Evolutionary conservation across 2,329 filamentous ascomycete species (phyloP), one percentile per base, ranked within the genome.

Genomic region (Xylariaceae sp.): DNA sequence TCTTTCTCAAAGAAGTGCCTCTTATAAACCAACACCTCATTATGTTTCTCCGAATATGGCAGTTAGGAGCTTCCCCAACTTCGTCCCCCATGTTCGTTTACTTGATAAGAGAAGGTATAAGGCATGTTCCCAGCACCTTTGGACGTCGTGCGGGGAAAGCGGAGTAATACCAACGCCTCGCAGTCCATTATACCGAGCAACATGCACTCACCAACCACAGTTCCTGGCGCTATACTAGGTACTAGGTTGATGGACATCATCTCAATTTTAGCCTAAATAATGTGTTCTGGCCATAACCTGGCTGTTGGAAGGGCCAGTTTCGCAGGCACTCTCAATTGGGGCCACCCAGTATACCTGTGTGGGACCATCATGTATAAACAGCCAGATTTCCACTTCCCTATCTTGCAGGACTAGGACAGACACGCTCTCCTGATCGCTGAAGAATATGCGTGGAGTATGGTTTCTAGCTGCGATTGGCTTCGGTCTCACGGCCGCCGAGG

Each of bases 401-500:
- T 8, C 36, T 11, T 18, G 10, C 30, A 11, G 20, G 21, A 11
- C 10, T 29, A 47, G 30, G 39, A 15, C 16, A 27, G 29, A 46
- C 44, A 15, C 32, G 10, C 29, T 30, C 9, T 32, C 27, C 42
- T 9, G 5, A 23, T 32, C 16, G 30, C 27, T 29, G 27, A 43
- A 15, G 26, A 52, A 37, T 10, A 70, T 72, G 69, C 67, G 66
- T 50, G 58, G 59, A 36, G 47, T 64, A 29, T 62, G 65, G 57
- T 50, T 68, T 40, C 41, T 70, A 29, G 59, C 66, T 47, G 55
- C 60, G 16, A 45, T 59, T 11, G 27, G 50, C 32, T 53, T 71
- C 57, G 69, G 71, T 64, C 62, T 77, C 30, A 77, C 65, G 33
- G 68, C 70, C 37, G 84, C 83, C 32, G 85, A 89, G 62, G 79